phyloP scores from a whole-genome alignment of 306 rosid species.

The Prunus dulcis region DNA sequence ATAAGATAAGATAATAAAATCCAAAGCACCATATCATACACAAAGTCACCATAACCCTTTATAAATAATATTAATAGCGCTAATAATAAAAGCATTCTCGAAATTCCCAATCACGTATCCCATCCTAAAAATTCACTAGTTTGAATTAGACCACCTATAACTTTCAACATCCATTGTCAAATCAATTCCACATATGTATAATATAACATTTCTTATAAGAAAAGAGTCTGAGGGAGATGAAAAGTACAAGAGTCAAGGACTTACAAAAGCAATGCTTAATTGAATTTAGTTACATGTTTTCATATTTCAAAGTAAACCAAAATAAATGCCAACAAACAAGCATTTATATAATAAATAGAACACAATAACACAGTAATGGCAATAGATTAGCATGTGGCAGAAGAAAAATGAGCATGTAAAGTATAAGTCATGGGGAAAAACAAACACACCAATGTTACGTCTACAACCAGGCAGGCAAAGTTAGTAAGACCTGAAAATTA shows the following conservation, averaged over 20 bases:
- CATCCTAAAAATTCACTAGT: no score
- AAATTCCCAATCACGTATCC: no score
- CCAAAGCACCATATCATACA: no score
- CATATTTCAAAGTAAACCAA: background rate
- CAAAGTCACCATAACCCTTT: no score
- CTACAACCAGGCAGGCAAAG: background rate
- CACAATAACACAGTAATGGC: background rate
- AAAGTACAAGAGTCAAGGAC: background rate
- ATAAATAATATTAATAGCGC: no score
- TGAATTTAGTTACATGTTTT: background rate
- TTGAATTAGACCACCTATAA: no score
- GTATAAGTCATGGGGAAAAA: no score
- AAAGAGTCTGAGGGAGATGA: background rate
- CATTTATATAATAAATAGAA: background rate
- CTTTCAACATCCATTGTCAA: no score
- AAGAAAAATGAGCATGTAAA: background rate
- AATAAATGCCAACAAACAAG: background rate
- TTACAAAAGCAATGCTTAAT: background rate
- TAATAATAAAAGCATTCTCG: no score
- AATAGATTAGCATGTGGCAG: background rate
- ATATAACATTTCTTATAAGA: background rate
- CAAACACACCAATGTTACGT: background rate
- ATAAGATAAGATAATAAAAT: no score
- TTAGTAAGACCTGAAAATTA: background rate
- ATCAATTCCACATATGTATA: no score